These are phyloP conservation scores for Wickerhamiella hasegawae DNA, from an alignment of 805 yeast species.

Conservation along the genomic window DNA sequence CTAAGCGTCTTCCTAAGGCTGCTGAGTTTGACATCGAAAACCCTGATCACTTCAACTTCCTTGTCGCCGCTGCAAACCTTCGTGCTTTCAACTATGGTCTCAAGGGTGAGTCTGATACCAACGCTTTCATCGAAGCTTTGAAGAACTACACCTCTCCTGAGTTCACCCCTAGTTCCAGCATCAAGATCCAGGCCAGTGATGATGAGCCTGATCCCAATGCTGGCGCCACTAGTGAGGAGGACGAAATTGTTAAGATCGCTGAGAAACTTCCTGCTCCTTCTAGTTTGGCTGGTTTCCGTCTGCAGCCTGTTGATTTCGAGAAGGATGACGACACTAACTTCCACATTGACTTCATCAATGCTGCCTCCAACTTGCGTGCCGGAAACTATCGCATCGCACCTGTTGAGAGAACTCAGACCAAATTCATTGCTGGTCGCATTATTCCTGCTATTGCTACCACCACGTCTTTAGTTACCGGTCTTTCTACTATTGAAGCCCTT, in stretches of 20 bases:
- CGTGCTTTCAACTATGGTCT: constrained; percentile 84
- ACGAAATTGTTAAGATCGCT: constrained; percentile 31
- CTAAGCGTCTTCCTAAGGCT: constrained; percentile 92
- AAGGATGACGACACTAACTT: constrained; percentile 95
- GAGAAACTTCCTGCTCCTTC: constrained; percentile 78
- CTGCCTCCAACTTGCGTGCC: constrained; percentile 95
- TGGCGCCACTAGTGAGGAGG: constrained; percentile 8
- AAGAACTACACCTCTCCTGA: constrained; percentile 35
- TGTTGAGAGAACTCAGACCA: constrained; percentile 80
- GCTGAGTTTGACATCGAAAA: constrained; percentile 59
- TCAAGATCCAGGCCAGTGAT: constrained; percentile 76
- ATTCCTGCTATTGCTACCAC: constrained; percentile 99
- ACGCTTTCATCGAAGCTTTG: constrained; percentile 36
- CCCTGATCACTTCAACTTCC: constrained; percentile 64
- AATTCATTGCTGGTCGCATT: constrained; percentile 94
- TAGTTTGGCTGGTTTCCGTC: constrained; percentile 71
- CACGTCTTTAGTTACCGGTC: constrained; percentile 93
- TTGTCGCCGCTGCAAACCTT: constrained; percentile 79
- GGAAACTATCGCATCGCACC: constrained; percentile 75
- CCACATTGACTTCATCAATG: constrained; percentile 89
- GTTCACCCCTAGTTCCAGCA: constrained; percentile 58
- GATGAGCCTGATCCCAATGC: constrained; percentile 61
- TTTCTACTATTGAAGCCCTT: constrained; percentile 80
- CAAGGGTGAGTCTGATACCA: constrained; percentile 46
- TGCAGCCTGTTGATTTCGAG: constrained; percentile 86